Base-by-base conservation (phyloP, 2,329 filamentous ascomycete genomes). In the Biscogniauxia sp. region DNA sequence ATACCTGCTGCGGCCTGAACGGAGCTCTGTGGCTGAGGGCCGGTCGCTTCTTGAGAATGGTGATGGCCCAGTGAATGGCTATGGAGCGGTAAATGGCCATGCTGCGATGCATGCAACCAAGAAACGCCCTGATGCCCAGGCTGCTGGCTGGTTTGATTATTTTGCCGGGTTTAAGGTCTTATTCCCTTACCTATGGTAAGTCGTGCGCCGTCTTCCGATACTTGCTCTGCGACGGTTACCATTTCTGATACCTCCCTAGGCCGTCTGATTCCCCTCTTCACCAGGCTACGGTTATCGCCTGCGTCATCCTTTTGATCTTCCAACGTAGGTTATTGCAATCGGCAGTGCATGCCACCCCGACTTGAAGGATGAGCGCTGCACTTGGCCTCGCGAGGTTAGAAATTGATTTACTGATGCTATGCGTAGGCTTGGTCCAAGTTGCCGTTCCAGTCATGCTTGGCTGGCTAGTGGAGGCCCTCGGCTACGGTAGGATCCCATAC, bases 141-240 rank as follows among this genome's bases (percentile, higher is more conserved):
- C 62, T 51, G 62, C 66, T 9, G 64, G 77, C 2, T 81, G 79
- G 79, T 69, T 80, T 9, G 78, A 80, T 62, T 81, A 81, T 61
- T 72, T 81, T 62, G 73, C 77, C 13, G 79, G 79, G 0, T 81
- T 80, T 63, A 66, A 73, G 15, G 73, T 79, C 9, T 69, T 81
- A 5, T 80, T 81, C 32, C 78, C 79, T 1, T 81, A 79, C 51
- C 69, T 81, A 1, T 81, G 79, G 79, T 76, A 67, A 19, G 66
- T 59, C 19, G 20, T 3, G 23, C 20, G 2, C 19, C 11, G 3
- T 45, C 19, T 1, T n/a, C 32, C 19, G 17, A 8, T 23, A 13
- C 13, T 20, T 23, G 3, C 9, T 32, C 20, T 55, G 61, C 26
- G 53, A 61, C 72, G 56, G 69, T 55, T 32, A 7, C 28, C 28